Evolutionary conservation across 495 filamentous ascomycete genomes (phyloP).

Genomic region (Talaromyces thailandensis): DNA sequence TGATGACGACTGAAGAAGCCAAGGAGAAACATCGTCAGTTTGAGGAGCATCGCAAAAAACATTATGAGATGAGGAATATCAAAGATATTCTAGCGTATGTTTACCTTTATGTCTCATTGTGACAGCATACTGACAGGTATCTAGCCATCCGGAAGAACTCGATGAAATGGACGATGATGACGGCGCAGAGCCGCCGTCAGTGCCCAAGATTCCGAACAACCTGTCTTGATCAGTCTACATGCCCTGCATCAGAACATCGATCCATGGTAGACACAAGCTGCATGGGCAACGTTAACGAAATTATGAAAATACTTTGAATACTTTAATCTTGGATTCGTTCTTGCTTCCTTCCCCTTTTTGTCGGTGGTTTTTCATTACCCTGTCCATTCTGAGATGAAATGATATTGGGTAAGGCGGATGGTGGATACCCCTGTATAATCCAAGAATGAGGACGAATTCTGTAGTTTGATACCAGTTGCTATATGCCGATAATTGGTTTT

Average conservation of each 20-base stretch:
- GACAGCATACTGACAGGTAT: constrained; percentile 8
- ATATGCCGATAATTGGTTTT: neutral
- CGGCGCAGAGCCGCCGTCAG: constrained; percentile 16
- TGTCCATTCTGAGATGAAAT: neutral
- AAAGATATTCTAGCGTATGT: constrained; percentile 76
- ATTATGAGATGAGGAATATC: constrained; percentile 98
- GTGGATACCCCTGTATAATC: constrained; percentile 5
- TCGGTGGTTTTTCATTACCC: neutral
- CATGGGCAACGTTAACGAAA: neutral
- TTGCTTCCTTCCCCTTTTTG: neutral
- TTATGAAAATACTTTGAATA: neutral
- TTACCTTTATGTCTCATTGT: neutral
- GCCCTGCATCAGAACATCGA: neutral
- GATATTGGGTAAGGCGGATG: neutral
- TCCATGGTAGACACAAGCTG: neutral
- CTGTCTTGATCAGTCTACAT: constrained; percentile 9
- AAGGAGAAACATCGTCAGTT: constrained; percentile 83
- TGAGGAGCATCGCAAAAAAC: constrained; percentile 82
- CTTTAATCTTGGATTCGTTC: neutral
- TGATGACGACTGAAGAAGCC: constrained; percentile 65
- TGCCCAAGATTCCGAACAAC: constrained; percentile 26
- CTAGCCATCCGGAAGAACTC: constrained; percentile 38
- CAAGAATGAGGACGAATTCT: neutral
- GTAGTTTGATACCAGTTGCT: neutral
- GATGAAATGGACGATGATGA: constrained; percentile 42